Base-by-base conservation (phyloP, 1,139 yeast species). In the Pichiaceae sp. region DNA sequence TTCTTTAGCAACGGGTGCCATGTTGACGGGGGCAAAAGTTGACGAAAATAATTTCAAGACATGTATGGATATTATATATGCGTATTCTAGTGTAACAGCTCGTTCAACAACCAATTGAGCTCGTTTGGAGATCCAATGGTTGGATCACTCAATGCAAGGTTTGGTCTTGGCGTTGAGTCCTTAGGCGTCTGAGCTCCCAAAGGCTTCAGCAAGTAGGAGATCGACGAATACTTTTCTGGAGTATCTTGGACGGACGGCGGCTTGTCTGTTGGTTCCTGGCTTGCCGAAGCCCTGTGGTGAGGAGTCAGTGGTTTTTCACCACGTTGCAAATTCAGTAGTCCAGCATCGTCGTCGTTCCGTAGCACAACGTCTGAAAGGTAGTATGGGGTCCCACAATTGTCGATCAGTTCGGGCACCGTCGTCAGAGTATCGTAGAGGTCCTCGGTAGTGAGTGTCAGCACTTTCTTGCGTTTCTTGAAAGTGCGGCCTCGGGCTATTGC, bases 91-190 rank as follows among this genome's bases (percentile, higher is more conserved):
- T 38, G 35, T 2, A 53, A 31, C 21, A 70, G 60, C 42, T 80
- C 89, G 57, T 76, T 79, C 32, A 82, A 66, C 37, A 81, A 64
- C 83, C 86, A 76, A 47, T 77, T 75, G 44, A 82, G 61, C 52
- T 82, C 93, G 44, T 79, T 82, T 19, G 74, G 68, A 0, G 79
- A 66, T 4, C 89, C 89, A 29, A 74, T 39, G 11, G 42, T 41
- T 4, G 48, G 46, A 37, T 53, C 53, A 16, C 42, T 48, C 7
- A 52, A 38, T 4, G 50, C 44, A 15, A 52, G 40, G 29, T 49
- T 52, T 4, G 50, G 36, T 17, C 23, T 15, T 17, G 20, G 31
- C 21, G 26, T 21, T 4, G 21, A n/a, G 8, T 26, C 29, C 16
- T 33, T 38, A 21, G 24, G 24, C 15, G 33, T 21, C 12, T 26